Evolutionary conservation across 305 asterid species (phyloP), one percentile per base, ranked within the genome.

Genomic region (Caryopteris hybrid): DNA sequence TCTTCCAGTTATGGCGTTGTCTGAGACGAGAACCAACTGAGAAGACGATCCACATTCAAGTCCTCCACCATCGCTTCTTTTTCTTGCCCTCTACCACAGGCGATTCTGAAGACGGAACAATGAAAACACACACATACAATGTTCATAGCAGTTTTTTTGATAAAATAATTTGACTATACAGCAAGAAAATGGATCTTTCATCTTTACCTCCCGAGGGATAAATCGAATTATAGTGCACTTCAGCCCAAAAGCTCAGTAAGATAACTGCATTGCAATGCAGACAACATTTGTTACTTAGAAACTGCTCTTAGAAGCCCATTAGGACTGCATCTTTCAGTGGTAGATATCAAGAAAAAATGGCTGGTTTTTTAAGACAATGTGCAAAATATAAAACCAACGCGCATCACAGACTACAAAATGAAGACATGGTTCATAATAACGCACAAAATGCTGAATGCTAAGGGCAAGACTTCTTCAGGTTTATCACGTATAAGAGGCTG

Each of bases 211-310:
- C 87, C 45, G 73, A 71, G 0, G 82, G 84, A 70, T 81, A 79
- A 7, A 86, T 81, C 39, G 89, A 81, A 60, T 86, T 86, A 33
- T 86, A 86, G 75, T 83, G 91, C 79, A 85, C 91, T 77, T 85
- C 91, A 7, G 91, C 78, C 91, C 88, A 82, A 61, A 82, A 85
- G 75, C 92, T 86, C 73, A 86, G 61, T 74, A 72, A 78, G 60
- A 86, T 77, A 33, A 61, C 92, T 86, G 83, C 82, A 73, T 41
- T 42, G 59, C 43, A 51, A 34, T 45, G 33, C 43, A 33, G 18
- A 43, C 33, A 70, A 31, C 57, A 57, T 9, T 36, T 18, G 23
- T 12, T 36, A 36, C 29, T 56, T 50, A 2, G 20, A 13, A 53
- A 25, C 60, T 53, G 5, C 39, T 20, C 21, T 25, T 25, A 16